Evolutionary conservation across 2,329 filamentous ascomycete genomes (phyloP).

Genomic region (Calonectria fujianensis): DNA sequence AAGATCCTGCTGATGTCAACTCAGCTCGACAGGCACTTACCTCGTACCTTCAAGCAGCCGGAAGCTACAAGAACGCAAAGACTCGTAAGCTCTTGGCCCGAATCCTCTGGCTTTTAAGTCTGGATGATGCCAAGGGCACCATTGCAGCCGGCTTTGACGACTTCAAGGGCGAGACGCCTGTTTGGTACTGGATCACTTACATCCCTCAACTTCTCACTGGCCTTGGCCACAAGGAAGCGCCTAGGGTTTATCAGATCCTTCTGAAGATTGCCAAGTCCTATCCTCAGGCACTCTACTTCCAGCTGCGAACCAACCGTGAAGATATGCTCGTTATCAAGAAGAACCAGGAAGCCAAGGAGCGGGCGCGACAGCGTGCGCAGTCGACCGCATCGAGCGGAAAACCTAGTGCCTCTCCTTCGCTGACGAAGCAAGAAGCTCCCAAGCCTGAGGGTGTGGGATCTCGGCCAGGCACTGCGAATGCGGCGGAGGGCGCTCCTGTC

Average conservation of each 20-base stretch:
- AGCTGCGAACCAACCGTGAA: conserved; percentile 93
- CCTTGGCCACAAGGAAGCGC: conserved; percentile 92
- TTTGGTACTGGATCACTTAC: conserved; percentile 99
- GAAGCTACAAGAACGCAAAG: conserved; percentile 97
- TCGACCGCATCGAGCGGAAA: conserved; percentile 66
- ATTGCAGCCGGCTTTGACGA: conserved; percentile 93
- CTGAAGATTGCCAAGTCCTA: conserved; percentile 96
- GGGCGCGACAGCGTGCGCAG: conserved; percentile 71
- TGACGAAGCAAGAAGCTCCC: conserved; percentile 72
- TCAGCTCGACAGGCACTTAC: conserved; percentile 94
- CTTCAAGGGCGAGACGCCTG: conserved; percentile 97
- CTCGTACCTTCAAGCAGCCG: conserved; percentile 96
- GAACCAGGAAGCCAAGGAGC: conserved; percentile 85
- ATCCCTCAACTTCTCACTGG: conserved; percentile 97
- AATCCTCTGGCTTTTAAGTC: conserved; percentile 94
- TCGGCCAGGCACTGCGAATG: conserved; percentile 71
- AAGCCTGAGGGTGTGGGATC: conserved; percentile 63
- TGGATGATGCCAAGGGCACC: conserved; percentile 90
- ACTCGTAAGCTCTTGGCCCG: conserved; percentile 94
- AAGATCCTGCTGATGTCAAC: conserved; percentile 86
- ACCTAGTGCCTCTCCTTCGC: conserved; percentile 67
- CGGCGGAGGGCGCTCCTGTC: conserved; percentile 62
- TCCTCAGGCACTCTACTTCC: conserved; percentile 96
- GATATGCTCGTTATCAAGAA: conserved; percentile 96
- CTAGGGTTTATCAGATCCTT: conserved; percentile 89